Evolutionary conservation across 2,329 filamentous ascomycete genomes (phyloP), one percentile per base, ranked within the genome.

Genomic region (Fusarium nelsonii): DNA sequence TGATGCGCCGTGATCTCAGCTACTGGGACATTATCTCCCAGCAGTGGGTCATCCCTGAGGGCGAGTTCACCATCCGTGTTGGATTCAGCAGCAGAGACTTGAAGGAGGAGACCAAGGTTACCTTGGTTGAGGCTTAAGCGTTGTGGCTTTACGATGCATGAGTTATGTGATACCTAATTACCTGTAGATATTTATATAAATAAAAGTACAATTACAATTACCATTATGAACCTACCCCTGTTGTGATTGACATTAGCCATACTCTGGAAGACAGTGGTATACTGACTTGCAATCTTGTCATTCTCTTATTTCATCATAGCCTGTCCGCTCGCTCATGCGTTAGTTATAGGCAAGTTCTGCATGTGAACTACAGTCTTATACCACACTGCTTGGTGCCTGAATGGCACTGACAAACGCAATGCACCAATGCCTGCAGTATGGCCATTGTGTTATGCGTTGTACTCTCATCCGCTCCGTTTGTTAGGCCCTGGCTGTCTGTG

Each of bases 1-100:
- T 89, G 33, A 80, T 78, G 71, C 76, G 84, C 14, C 74, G 84
- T 14, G 84, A 86, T 58, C 63, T 85, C 9, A 85, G 83, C 73
- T 82, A 81, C 72, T 85, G 83, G 84, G 81, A 85, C 51, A 72
- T 81, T 2, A 70, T 72, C n/a, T 69, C 77, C 10, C 80, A 84
- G 73, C 69, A 80, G 55, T 85, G 83, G 83, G 37, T 73, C 8
- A 75, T 75, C 23, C 73, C 73, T 28, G 43, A 60, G 36, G 73
- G 73, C 26, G 73, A 75, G 48, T 75, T 75, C 28, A 60, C 60
- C 40, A 50, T 75, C 9, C 72, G 69, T 50, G 73, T 74, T 37
- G 73, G 73, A 45, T 75, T 75, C 60, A 75, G 73, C 60, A 75
- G 73, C 69, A 60, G 73, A 26, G 55, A 75, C 16, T 36, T 75